Percentiles rank a stretch among this genome's conserved stretches.
phyloP scores from a whole-genome alignment of 1,284 basidiomycete species.

The Pseudomicrostroma phylloplanum region DNA sequence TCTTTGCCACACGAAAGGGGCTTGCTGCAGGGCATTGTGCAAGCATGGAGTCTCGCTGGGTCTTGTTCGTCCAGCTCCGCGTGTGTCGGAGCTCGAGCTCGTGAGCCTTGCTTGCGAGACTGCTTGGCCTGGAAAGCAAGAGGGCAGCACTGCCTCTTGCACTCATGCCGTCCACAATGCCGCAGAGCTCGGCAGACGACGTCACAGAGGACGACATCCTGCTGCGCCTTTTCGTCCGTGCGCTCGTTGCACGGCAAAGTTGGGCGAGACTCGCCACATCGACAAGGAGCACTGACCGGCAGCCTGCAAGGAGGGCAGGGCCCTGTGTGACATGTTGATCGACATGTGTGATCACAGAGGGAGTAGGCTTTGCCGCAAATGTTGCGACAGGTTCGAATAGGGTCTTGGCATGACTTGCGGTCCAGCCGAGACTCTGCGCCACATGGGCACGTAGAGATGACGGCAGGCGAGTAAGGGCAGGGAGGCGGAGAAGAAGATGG shows the following conservation, averaged over 20 bases:
- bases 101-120: slow-evolving; percentile 18
- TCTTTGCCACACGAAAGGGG: slow-evolving; percentile 34
- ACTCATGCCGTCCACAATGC: slow-evolving; percentile 41
- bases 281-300: slow-evolving; percentile 40
- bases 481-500: slow-evolving; percentile 15
- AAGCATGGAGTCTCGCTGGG: slow-evolving; percentile 43
- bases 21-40: slow-evolving; percentile 36
- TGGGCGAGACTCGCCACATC: slow-evolving; percentile 44
- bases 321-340: slow-evolving; percentile 34
- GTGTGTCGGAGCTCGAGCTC: slow-evolving; percentile 15
- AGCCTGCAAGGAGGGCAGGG: slow-evolving; percentile 40
- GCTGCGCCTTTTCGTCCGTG: slow-evolving; percentile 18
- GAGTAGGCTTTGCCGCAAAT: slow-evolving; percentile 27
- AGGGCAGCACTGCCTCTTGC: slow-evolving; percentile 41
- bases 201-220: slow-evolving; percentile 33
- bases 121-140: slow-evolving; percentile 41
- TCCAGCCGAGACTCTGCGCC: slow-evolving; percentile 27
- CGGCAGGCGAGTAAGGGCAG: slow-evolving; percentile 37
- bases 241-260: slow-evolving; percentile 29
- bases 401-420: slow-evolving; percentile 34
- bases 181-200: slow-evolving; percentile 39
- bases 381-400: slow-evolving; percentile 37
- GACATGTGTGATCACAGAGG: slow-evolving; percentile 40
- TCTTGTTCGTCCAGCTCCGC: slow-evolving; percentile 37
- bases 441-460: slow-evolving; percentile 40